Evolutionary conservation across 2,329 filamentous ascomycete species (phyloP), one percentile per base, ranked within the genome.

Genomic region (Monosporascus sp.): DNA sequence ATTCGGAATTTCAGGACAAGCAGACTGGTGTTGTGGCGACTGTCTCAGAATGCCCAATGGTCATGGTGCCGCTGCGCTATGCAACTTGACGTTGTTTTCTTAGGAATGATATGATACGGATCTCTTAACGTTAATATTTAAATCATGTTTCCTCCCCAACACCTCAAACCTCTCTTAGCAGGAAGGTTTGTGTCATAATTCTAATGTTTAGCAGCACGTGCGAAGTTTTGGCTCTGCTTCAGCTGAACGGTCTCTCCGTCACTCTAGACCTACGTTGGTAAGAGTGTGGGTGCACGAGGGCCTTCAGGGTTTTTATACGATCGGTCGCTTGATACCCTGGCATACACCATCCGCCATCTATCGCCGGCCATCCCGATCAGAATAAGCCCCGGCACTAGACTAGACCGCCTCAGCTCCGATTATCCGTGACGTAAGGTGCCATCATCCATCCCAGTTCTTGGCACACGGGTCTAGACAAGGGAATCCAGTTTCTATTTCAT

Each of bases 351-450:
- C 24, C 15, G 7, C 24, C 20, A 31, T 1, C 17, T 40, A 11
- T 43, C 18, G 3, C 9, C 37, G 20, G 40, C 14, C 18, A 20
- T 20, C 40, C 43, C 24, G 43, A 31, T 28, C 24, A n/a, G 43
- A 46, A 31, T 2, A 5, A 18, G 15, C 4, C 18, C 40, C 40
- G 9, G 18, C 40, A 24, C 40, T 2, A 43, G 40, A 43, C 40
- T 14, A 31, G 41, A 44, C 20, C 20, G 41, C 41, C 20, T 24
- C 53, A 48, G 45, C 53, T 52, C 53, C 54, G 53, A 47, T 49
- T 50, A 53, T 35, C 45, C 46, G 55, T 55, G 57, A 61, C 57
- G 56, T 62, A 60, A 57, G 49, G 55, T 55, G 41, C 51, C 52
- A 55, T 58, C 57, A 57, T 51, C 18, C 35, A 31, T 52, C 47